Evolutionary conservation across 1,284 basidiomycete species (phyloP).

Genomic region (Afroboletus lepidellus): DNA sequence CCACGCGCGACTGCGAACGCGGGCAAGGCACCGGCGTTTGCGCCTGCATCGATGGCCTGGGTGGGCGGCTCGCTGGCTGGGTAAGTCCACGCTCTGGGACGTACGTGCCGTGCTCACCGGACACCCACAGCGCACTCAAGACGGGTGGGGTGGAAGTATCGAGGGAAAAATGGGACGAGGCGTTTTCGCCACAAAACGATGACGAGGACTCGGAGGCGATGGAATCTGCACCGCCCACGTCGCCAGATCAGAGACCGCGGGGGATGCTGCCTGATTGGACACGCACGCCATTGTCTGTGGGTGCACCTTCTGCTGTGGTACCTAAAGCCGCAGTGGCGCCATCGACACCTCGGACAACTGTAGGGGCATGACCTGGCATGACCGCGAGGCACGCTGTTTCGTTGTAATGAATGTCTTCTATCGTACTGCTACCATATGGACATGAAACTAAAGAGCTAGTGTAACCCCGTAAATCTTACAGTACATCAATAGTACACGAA

Average conservation of each 20-base stretch:
- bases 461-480: slow-evolving; percentile 13
- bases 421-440: slow-evolving; percentile 10
- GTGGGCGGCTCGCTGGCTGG: slow-evolving; percentile 92
- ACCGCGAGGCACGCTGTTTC: not conserved
- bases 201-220: slow-evolving; percentile 35
- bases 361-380: slow-evolving; percentile 30
- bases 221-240: slow-evolving; percentile 35
- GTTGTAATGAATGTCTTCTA: slow-evolving; percentile 8
- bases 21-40: slow-evolving; percentile 84
- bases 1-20: slow-evolving; percentile 54
- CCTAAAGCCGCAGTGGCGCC: slow-evolving; percentile 8
- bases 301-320: slow-evolving; percentile 52
- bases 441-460: slow-evolving; percentile 10
- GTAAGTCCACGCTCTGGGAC: slow-evolving; percentile 43
- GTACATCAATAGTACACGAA: not conserved
- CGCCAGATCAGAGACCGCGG: slow-evolving; percentile 38
- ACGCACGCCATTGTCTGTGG: slow-evolving; percentile 53
- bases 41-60: slow-evolving; percentile 80
- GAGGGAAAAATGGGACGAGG: slow-evolving; percentile 83
- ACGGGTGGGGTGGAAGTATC: slow-evolving; percentile 79
- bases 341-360: slow-evolving; percentile 28
- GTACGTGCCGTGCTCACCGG: slow-evolving; percentile 1
- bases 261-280: slow-evolving; percentile 81
- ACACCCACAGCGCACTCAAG: slow-evolving; percentile 61
- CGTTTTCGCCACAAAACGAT: slow-evolving; percentile 37